phyloP scores from a whole-genome alignment of 2,329 filamentous ascomycete genomes.

The Chaetothyriales sp. region DNA sequence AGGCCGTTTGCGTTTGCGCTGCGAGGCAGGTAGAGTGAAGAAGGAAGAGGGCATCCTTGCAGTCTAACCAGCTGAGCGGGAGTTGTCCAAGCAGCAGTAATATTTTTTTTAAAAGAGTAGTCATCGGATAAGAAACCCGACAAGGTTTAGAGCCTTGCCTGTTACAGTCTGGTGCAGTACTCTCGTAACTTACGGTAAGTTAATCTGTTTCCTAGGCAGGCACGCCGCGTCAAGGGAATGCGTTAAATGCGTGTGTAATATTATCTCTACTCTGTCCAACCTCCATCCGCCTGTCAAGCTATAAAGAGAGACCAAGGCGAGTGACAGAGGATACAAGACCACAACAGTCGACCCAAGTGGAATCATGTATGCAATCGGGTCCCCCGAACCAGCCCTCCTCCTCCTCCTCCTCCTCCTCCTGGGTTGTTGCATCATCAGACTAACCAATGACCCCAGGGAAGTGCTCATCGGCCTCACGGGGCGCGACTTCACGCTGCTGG shows the following conservation, averaged over 20 bases:
- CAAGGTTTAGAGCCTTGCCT: background rate
- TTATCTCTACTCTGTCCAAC: background rate
- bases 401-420: background rate
- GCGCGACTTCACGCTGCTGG: slow-evolving; percentile 98
- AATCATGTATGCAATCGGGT: background rate
- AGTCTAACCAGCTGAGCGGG: background rate
- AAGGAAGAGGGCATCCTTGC: slow-evolving; percentile 65
- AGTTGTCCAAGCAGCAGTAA: background rate
- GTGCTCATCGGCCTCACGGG: slow-evolving; percentile 94
- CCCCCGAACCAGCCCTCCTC: too few species aligned
- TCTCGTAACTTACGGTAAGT: background rate
- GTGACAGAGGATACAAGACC: too few species aligned
- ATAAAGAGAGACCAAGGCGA: too few species aligned
- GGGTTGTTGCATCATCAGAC: slow-evolving; percentile 3
- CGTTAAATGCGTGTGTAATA: too few species aligned
- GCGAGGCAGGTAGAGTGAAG: slow-evolving; percentile 74
- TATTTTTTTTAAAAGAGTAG: background rate
- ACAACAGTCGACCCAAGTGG: background rate
- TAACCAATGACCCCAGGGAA: slow-evolving; percentile 57
- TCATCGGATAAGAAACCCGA: background rate
- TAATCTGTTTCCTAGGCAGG: background rate
- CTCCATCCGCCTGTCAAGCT: too few species aligned
- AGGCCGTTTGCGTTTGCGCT: slow-evolving; percentile 76
- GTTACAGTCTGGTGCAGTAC: background rate
- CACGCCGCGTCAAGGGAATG: background rate